These are phyloP conservation scores for Pluteus cervinus DNA, from an alignment of 768 basidiomycete species.

Conservation along the genomic window DNA sequence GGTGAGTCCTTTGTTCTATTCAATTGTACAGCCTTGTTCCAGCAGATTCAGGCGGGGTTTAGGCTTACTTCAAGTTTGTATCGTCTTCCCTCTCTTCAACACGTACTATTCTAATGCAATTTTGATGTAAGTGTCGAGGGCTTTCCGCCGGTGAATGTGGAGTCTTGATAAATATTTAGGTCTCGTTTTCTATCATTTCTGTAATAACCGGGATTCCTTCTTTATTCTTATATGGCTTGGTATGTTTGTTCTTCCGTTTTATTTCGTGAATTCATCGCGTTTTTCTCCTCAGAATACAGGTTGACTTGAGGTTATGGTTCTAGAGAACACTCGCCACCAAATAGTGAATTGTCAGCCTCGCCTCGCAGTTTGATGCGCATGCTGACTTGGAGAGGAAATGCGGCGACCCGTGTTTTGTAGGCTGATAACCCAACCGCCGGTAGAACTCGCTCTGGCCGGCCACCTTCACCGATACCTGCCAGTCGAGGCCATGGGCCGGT, in stretches of 20 bases:
- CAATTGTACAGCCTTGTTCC: neutral
- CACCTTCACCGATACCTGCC: no score
- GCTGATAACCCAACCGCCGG: no score
- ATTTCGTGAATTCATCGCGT: neutral
- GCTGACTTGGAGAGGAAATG: no score
- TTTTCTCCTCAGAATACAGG: constrained; percentile 63
- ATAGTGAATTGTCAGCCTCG: no score
- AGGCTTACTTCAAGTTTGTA: constrained; percentile 58
- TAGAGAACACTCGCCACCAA: no score
- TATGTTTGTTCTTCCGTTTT: constrained; percentile 19
- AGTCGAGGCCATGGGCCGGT: no score
- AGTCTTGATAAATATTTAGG: no score
- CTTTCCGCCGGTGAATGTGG: constrained; percentile 5
- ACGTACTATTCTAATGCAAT: constrained; percentile 25
- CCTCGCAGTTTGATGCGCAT: no score
- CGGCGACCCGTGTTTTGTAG: no score
- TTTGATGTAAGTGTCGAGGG: constrained; percentile 43
- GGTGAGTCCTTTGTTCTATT: constrained; percentile 8
- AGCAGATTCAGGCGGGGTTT: constrained; percentile 47
- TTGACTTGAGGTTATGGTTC: constrained; percentile 74
- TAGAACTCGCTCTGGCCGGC: no score
- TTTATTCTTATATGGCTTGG: constrained; percentile 62
- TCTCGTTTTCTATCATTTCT: constrained; percentile 73
- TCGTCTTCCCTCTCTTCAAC: neutral
- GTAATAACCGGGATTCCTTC: constrained; percentile 70